Evolutionary conservation across 2,329 filamentous ascomycete species (phyloP), one percentile per base, ranked within the genome.

Genomic region (Gnomoniopsis sp.): DNA sequence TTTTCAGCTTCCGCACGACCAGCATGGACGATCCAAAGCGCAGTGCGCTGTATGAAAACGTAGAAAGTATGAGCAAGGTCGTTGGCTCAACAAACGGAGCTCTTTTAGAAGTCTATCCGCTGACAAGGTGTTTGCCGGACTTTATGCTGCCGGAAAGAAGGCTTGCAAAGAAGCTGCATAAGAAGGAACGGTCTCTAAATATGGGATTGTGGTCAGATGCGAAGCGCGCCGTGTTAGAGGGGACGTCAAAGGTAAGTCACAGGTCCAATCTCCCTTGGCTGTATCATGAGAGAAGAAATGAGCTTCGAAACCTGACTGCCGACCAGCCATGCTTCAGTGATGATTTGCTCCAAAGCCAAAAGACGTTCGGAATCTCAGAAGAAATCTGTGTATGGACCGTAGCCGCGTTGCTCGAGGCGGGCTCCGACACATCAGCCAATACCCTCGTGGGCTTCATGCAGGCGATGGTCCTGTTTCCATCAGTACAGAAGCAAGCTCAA

Each of bases 81-180:
- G 74, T 54, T 69, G 71, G 2, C 68, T 74, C 34, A 75, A 76
- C 46, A 66, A 69, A 70, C 0, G 77, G 79, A 0, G 73, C 74
- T 0, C 57, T 81, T 1, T 65, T 80, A 3, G 78, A 82, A 59
- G 68, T 75, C 17, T 82, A 74, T 56, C 80, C 80, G 0, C 54
- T 77, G 1, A 62, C 82, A 1, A 71, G 77, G 19, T 59, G 62
- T 2, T 68, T 85, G 3, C 80, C 79, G 1, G 75, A 79, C 10
- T 72, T 70, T 17, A 30, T 76, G 38, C 61, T 76, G 15, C 76
- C 78, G 0, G 64, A 69, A 26, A 70, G 70, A 22, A 67, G 63
- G 26, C 69, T 75, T 23, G 78, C 76, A 0, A 75, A 72, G 55
- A 64, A 72, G 21, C 63, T 80, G 0, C 78, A 83, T 56, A 59